Percentiles rank a stretch among this genome's conserved stretches.
phyloP scores from a whole-genome alignment of 495 filamentous ascomycete genomes.

The Daldinia caldariorum region DNA sequence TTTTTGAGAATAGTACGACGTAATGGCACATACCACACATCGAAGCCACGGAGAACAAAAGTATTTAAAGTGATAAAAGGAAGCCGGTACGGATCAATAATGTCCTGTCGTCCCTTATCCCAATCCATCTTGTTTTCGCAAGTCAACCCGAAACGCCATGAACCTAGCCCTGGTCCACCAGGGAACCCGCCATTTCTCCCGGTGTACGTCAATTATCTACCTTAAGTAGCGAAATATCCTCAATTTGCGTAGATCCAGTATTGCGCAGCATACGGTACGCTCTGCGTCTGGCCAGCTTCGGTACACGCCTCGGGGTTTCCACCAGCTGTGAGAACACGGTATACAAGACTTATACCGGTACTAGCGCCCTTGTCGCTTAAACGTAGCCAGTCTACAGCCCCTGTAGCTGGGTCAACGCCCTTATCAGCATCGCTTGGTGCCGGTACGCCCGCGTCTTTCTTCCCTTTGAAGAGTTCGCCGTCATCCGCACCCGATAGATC shows the following conservation, averaged over 20 bases:
- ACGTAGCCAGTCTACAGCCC: conserved; percentile 73
- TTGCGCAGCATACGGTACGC: conserved; percentile 71
- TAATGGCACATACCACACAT: neutral
- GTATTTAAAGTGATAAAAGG: conserved; percentile 12
- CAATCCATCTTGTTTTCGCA: neutral
- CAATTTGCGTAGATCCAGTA: conserved; percentile 72
- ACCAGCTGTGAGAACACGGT: conserved; percentile 74
- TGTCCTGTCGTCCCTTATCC: neutral
- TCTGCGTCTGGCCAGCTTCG: conserved; percentile 52
- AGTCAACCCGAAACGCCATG: neutral
- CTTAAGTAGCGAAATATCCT: neutral
- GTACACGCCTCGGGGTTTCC: conserved; percentile 64
- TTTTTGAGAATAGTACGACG: conserved; percentile 14
- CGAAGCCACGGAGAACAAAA: conserved; percentile 10
- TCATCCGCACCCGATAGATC: conserved; percentile 56
- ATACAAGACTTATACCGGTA: conserved; percentile 64
- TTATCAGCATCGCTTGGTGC: conserved; percentile 61
- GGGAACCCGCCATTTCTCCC: neutral
- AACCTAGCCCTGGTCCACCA: neutral
- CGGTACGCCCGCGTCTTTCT: conserved; percentile 57
- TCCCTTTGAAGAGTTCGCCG: conserved; percentile 53
- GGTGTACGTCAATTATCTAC: neutral
- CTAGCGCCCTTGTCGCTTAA: conserved; percentile 62
- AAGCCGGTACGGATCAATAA: neutral
- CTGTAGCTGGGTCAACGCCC: conserved; percentile 52